Evolutionary conservation across 176 grass and related monocot genomes (phyloP).

Genomic region (Paspalum vaginatum): DNA sequence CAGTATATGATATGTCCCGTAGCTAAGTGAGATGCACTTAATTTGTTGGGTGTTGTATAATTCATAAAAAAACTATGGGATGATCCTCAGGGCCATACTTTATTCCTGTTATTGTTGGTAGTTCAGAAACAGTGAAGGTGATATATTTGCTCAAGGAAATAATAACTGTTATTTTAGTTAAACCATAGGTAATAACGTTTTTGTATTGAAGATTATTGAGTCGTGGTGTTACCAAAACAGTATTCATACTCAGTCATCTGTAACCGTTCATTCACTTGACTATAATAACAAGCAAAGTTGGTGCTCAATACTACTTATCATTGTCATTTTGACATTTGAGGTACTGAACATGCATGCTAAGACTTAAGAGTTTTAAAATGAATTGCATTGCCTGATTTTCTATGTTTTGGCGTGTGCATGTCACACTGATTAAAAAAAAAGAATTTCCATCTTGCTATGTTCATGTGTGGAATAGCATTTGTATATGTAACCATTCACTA

Average conservation of each 20-base stretch:
- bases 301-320: not conserved
- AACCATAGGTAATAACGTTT: not conserved
- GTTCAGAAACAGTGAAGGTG: not conserved
- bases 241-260: too few species aligned
- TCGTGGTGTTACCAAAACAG: not conserved
- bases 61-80: not conserved
- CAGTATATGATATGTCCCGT: not conserved
- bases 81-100: not conserved
- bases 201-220: not conserved
- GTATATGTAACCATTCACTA: not conserved
- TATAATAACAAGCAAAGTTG: not conserved
- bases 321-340: not conserved
- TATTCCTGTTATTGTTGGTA: conserved; percentile 24
- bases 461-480: not conserved
- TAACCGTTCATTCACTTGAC: not conserved
- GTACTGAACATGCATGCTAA: not conserved
- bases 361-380: not conserved
- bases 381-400: not conserved
- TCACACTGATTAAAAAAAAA: not conserved
- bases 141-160: not conserved
- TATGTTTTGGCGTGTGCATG: not conserved
- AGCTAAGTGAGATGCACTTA: not conserved
- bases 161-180: not conserved
- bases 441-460: not conserved
- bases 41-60: not conserved